Percentiles rank a stretch among this genome's conserved stretches.
Conservation (phyloP, 2,329 filamentous ascomycete genomes). For the Cladosporium sp. region DNA sequence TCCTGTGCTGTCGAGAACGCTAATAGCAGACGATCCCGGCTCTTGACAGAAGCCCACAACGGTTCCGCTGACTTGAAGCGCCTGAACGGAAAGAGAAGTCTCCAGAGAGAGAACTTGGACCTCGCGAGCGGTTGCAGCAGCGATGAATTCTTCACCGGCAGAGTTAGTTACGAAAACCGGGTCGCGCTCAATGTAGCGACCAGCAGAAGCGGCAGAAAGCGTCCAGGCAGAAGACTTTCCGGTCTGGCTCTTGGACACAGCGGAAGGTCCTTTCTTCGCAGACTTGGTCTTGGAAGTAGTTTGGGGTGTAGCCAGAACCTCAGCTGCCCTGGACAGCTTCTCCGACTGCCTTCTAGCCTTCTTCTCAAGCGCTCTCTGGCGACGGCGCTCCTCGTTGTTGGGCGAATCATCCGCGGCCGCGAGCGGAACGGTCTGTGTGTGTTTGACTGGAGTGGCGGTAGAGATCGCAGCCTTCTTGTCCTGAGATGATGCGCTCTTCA, state of each 20-base stretch:
- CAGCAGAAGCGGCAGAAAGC: constrained; percentile 48
- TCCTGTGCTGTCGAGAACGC: constrained; percentile 31
- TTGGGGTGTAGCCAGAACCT: constrained; percentile 3
- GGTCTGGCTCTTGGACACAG: constrained; percentile 8
- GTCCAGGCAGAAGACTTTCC: constrained; percentile 35
- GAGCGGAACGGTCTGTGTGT: neutral
- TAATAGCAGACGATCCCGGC: constrained; percentile 9
- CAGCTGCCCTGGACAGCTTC: constrained; percentile 2
- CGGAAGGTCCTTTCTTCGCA: neutral
- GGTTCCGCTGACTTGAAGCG: constrained; percentile 17
- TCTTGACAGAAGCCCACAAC: constrained; percentile 47
- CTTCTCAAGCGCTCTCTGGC: constrained; percentile 19
- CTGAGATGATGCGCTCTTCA: neutral
- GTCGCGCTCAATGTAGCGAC: constrained; percentile 52
- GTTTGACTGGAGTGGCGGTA: neutral
- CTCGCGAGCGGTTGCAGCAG: constrained; percentile 27
- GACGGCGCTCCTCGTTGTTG: neutral
- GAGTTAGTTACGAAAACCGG: constrained; percentile 53
- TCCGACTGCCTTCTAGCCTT: constrained; percentile 19
- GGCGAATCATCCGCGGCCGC: neutral
- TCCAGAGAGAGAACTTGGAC: constrained; percentile 55
- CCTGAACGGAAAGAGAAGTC: constrained; percentile 71
- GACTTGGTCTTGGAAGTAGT: constrained; percentile 1
- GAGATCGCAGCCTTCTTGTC: neutral
- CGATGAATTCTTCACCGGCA: constrained; percentile 23